Evolutionary conservation across 208 protist species (phyloP).

Genomic region (Balamuthia mandrillaris): DNA sequence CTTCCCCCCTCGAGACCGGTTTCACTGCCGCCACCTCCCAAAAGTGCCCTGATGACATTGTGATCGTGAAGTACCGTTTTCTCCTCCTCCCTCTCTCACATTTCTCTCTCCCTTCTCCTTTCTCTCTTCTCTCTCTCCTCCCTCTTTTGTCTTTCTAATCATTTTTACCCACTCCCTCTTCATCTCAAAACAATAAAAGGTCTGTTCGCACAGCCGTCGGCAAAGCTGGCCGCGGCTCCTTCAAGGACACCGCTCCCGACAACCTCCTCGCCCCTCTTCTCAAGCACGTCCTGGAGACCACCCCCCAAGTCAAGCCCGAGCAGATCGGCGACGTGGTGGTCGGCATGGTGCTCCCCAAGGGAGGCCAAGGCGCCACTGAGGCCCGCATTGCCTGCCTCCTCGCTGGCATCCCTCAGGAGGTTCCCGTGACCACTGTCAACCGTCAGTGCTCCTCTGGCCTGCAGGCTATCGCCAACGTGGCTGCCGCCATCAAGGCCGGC

Average conservation of each 20-base stretch:
- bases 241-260: slow-evolving; percentile 55
- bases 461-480: slow-evolving; percentile 55
- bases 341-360: slow-evolving; percentile 43
- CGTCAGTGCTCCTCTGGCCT: slow-evolving; percentile 61
- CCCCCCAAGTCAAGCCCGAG: slow-evolving; percentile 43
- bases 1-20: background rate
- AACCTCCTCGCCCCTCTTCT: slow-evolving; percentile 50
- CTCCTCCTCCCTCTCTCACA: background rate
- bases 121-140: too few species aligned
- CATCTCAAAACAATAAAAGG: background rate
- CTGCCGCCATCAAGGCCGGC: slow-evolving; percentile 45
- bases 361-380: slow-evolving; percentile 45
- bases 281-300: slow-evolving; percentile 42
- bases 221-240: slow-evolving; percentile 55
- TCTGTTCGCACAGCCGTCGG: slow-evolving; percentile 46
- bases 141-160: too few species aligned
- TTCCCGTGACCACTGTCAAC: slow-evolving; percentile 53
- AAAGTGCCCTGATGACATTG: slow-evolving; percentile 24
- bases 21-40: background rate
- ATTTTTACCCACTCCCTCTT: too few species aligned
- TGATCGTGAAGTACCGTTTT: background rate
- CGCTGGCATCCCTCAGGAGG: slow-evolving; percentile 50
- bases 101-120: too few species aligned
- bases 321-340: slow-evolving; percentile 51
- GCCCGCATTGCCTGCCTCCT: slow-evolving; percentile 51